Base-by-base conservation (phyloP, 1,139 yeast genomes). In the Yamadazyma trypodendri region DNA sequence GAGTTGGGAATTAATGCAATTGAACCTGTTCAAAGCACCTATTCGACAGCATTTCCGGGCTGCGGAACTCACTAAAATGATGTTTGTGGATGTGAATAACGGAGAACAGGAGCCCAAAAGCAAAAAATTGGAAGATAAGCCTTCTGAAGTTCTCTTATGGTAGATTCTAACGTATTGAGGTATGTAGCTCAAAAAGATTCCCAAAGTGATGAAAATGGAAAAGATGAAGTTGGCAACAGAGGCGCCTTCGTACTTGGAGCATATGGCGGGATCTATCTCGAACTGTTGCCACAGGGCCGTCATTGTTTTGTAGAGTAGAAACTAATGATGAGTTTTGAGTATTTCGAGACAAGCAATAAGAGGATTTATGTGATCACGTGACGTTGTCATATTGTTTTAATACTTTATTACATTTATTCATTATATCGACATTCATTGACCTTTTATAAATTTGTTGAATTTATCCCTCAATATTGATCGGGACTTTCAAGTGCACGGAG, bases 61-160 rank as follows among this genome's bases (percentile, higher is more conserved):
- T 0, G 69, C 62, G 8, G 72, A 62, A 10, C 86, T 77, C 9
- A 86, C 68, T 31, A 87, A 60, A 7, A 81, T 60, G 38, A 88
- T 76, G 52, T 88, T 88, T 22, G 85, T 70, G 32, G 83, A 60
- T 0, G 95, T 82, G 48, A 84, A 78, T 11, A 81, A 63, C 2
- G 90, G 84, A 2, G 94, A 83, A 17, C 82, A 63, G 11, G 87
- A 79, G 2, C 95, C 94, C 28, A 88, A 68, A 11, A 87, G 63
- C 35, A 88, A 65, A 53, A 82, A 88, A 50, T 76, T 72, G 8
- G 90, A 85, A 2, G 92, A 83, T 21, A 88, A 65, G 3, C 96
- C 96, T 54, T 86, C 92, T 5, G 92, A 81, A 6, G 89, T 74
- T 39, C 74, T 61, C 37, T 88, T 75, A 15, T 56, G 52, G 36